phyloP scores from a whole-genome alignment of 345 rosid species.

The Toxicodendron radicans region DNA sequence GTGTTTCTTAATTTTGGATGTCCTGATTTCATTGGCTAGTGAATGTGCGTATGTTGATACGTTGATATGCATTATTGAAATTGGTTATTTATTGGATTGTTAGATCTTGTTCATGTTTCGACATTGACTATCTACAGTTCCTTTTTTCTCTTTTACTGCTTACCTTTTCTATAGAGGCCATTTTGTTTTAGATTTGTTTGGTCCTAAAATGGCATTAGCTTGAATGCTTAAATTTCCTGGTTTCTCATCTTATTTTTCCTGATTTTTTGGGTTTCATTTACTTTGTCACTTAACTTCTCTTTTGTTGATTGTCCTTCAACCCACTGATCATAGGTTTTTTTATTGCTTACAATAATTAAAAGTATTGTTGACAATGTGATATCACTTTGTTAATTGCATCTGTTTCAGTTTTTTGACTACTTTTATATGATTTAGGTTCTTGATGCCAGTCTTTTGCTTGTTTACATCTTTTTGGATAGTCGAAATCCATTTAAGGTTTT shows the following conservation, averaged over 20 bases:
- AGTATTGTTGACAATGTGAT: background rate
- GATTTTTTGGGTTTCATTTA: background rate
- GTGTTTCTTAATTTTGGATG: background rate
- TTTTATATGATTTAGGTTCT: conserved; percentile 4
- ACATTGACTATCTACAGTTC: background rate
- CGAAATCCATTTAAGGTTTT: background rate
- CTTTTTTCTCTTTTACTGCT: background rate
- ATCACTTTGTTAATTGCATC: background rate
- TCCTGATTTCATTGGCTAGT: background rate
- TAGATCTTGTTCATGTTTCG: background rate
- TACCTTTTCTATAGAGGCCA: background rate
- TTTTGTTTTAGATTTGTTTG: background rate
- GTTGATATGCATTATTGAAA: conserved; percentile 6
- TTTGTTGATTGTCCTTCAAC: background rate
- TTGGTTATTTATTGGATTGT: background rate
- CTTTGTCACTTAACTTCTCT: background rate
- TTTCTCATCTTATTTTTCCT: background rate
- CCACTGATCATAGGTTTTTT: background rate
- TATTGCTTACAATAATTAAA: background rate
- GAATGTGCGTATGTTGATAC: background rate
- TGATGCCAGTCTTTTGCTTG: conserved; percentile 1
- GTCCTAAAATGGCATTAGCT: background rate
- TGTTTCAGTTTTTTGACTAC: conserved; percentile 7
- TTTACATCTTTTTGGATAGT: conserved; percentile 8
- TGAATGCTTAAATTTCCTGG: background rate